Base-by-base conservation (phyloP, 257 asterid genomes). In the Gentiana macrophylla region DNA sequence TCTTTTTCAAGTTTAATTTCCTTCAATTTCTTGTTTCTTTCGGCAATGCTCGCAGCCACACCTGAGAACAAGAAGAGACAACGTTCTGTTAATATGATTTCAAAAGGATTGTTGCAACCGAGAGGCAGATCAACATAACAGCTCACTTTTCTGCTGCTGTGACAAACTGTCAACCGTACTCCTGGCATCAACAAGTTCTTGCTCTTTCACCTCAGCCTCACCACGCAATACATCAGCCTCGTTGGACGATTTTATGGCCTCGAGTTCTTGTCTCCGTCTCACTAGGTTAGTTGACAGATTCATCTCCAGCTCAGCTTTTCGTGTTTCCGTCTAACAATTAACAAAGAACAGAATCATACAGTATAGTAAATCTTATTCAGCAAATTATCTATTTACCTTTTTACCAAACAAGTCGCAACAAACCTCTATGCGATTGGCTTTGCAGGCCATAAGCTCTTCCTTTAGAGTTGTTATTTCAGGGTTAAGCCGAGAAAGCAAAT, bases 301-400 rank as follows among this genome's bases (percentile, higher is more conserved):
- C 94, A 84, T 88, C 80, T 92, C 98, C 58, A 92, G 94, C 86
- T 92, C 98, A 35, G 85, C 74, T 82, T 83, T 85, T 78, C 86
- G 88, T 49, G 97, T 72, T 80, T 92, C 98, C 58, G 82, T 83
- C 98, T 88, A 76, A 58, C 60, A 72, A 69, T 67, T 11, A 50
- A 64, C 60, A 67, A 50, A 37, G n/a, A 56, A 36, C 38, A 55
- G 12, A 32, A 49, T 15, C 32, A 52, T 55, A 55, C 56, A 56
- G 37, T 37, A 32, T 55, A 62, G 52, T 12, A 38, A 44, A 35
- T 52, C 15, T 33, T 55, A 32, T 36, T 37, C 9, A 6, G 33
- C 35, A 53, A 62, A 38, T 24, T 7, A 38, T 38, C 44, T 38
- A 38, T 41, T 5, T 41, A 41, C 46, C 9, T 41, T 7, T 7